Conservation (phyloP, 2,329 filamentous ascomycete genomes). For the Fusarium albidum region DNA sequence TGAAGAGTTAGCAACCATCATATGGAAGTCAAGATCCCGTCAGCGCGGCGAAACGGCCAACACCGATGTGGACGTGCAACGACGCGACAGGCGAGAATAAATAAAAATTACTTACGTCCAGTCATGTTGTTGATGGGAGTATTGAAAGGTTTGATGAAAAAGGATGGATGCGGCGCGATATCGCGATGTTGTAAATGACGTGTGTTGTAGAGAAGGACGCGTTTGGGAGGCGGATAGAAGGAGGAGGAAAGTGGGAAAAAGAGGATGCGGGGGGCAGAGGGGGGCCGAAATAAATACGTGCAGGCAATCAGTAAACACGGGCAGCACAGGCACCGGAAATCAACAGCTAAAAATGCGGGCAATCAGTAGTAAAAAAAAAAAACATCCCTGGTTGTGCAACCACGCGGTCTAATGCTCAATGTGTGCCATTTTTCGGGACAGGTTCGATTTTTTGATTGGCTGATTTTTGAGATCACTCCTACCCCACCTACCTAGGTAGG, state of each 20-base stretch:
- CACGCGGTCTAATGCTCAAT: neutral
- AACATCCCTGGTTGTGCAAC: conserved; percentile 13
- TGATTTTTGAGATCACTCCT: conserved; percentile 25
- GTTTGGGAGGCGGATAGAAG: conserved; percentile 36
- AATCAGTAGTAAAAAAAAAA: conserved; percentile 39
- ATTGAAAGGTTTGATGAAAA: conserved; percentile 38
- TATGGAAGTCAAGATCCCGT: neutral
- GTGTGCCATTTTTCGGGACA: neutral
- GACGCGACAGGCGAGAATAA: neutral
- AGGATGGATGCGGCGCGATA: conserved; percentile 41
- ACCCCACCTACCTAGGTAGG: conserved; percentile 1
- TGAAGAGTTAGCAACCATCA: conserved; percentile 54
- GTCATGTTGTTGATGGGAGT: conserved; percentile 65
- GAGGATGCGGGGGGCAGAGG: conserved; percentile 40
- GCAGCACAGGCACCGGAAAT: conserved; percentile 22
- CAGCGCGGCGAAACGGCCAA: neutral
- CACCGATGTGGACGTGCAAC: neutral
- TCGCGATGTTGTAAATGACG: conserved; percentile 39
- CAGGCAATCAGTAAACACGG: conserved; percentile 47
- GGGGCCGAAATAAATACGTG: conserved; percentile 48
- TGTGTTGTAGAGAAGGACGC: conserved; percentile 35
- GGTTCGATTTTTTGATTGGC: conserved; percentile 36
- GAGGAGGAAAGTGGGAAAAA: conserved; percentile 31
- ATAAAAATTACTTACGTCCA: conserved; percentile 69
- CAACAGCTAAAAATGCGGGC: conserved; percentile 29